Base-by-base conservation (phyloP, 306 rosid genomes). In the Dalbergia oliveri region DNA sequence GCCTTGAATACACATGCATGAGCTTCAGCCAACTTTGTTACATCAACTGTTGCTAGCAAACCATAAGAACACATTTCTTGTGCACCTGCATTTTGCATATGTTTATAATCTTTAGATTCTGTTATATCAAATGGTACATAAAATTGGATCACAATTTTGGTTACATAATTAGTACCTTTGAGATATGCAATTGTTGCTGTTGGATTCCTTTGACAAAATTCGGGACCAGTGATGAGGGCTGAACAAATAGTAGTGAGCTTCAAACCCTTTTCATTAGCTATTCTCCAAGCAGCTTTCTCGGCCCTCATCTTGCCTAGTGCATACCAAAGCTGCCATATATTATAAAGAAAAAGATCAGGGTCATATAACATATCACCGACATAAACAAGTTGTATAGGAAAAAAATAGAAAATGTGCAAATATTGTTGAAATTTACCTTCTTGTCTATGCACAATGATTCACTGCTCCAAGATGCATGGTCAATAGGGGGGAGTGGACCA, bases 101-200 rank as follows among this genome's bases (percentile, higher is more conserved):
- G 26, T 3, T 8, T 11, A 59, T 2, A 47, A 33, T 12, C 4
- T 37, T 83, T 80, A 82, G 77, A 45, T 65, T 54, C 33, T 53
- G 34, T 76, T 31, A 37, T 37, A 37, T 37, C 41, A 37, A 37
- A 37, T 37, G 41, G 31, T 26, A 26, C 31, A 26, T 26, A 26
- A 26, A 26, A 74, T 34, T 43, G 50, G 33, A 66, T 41, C n/a
- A 56, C 19, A 9, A 39, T 15, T 57, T 54, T 33, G 60, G 41
- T 84, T 7, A 33, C 9, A 5, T 15, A 7, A 37, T 21, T n/a
- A 6, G 23, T 64, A 95, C 97, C 98, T 89, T 95, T 95, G 69
- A 95, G 99, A 75, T 88, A 95, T 33, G 99, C 97, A 76, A 93
- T 81, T 23, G 99, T 93, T 16, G 99, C 71, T 3, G 97, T 95